Evolutionary conservation across 306 rosid genomes (phyloP).

Genomic region (Pterocarpus macrocarpus): DNA sequence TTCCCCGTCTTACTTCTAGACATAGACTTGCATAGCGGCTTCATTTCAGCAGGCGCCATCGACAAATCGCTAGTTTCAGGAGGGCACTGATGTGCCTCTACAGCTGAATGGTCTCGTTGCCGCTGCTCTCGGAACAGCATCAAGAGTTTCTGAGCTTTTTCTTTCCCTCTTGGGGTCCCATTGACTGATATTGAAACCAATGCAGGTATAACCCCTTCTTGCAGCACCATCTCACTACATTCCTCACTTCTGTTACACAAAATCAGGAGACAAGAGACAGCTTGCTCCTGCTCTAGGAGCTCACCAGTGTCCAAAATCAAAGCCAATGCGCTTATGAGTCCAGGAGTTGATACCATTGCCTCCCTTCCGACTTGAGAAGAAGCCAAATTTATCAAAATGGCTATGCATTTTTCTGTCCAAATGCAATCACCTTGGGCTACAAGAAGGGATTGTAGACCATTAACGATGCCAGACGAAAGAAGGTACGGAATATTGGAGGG

Average conservation of each 20-base stretch:
- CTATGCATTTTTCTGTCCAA: slow-evolving; percentile 83
- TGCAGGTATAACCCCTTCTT: slow-evolving; percentile 98
- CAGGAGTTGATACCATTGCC: slow-evolving; percentile 67
- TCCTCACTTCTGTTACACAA: slow-evolving; percentile 77
- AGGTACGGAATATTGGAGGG: slow-evolving; percentile 75
- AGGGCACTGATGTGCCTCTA: slow-evolving; percentile 41
- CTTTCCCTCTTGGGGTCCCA: slow-evolving; percentile 86
- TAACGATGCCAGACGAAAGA: slow-evolving; percentile 69
- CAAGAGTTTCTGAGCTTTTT: slow-evolving; percentile 87
- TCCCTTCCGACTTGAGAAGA: slow-evolving; percentile 73
- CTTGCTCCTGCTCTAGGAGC: slow-evolving; percentile 90
- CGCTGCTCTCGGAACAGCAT: slow-evolving; percentile 93
- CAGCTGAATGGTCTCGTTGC: slow-evolving; percentile 71
- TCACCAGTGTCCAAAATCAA: slow-evolving; percentile 75
- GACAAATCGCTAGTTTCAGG: slow-evolving; percentile 60
- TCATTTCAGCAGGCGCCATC: slow-evolving; percentile 61
- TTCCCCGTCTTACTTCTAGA: slow-evolving; percentile 79
- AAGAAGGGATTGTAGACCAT: slow-evolving; percentile 73
- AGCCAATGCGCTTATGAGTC: slow-evolving; percentile 71
- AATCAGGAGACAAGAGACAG: slow-evolving; percentile 78
- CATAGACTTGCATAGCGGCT: slow-evolving; percentile 78
- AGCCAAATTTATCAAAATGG: slow-evolving; percentile 81
- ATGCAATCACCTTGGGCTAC: slow-evolving; percentile 62
- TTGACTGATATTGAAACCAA: slow-evolving; percentile 92
- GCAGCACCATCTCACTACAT: slow-evolving; percentile 87